phyloP scores from a whole-genome alignment of 2,329 filamentous ascomycete genomes.

The Pseudopyricularia cyperi region DNA sequence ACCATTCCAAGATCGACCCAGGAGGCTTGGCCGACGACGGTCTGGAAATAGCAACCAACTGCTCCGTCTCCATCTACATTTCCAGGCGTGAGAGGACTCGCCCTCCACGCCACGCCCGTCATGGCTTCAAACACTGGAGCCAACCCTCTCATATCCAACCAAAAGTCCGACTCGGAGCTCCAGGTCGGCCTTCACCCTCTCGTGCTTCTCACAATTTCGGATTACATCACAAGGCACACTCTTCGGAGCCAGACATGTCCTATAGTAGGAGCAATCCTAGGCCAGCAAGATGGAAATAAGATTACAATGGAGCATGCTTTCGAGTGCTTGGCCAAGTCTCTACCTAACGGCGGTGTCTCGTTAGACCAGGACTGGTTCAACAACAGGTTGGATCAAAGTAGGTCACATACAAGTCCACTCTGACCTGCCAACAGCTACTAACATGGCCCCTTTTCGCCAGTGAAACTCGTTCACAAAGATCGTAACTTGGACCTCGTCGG shows the following conservation, averaged over 20 bases:
- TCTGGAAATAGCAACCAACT: no score
- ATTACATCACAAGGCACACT: conserved; percentile 87
- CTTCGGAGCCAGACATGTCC: conserved; percentile 64
- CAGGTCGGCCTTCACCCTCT: conserved; percentile 82
- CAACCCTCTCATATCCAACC: conserved; percentile 51
- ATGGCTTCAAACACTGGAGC: conserved; percentile 8
- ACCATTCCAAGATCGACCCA: no score
- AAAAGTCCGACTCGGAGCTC: conserved; percentile 60
- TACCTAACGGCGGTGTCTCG: conserved; percentile 41
- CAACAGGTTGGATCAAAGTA: conserved; percentile 74
- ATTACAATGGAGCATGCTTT: conserved; percentile 91
- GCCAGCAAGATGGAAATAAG: conserved; percentile 80
- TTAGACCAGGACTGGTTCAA: conserved; percentile 63
- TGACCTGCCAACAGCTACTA: not conserved
- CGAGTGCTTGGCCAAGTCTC: conserved; percentile 51
- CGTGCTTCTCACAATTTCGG: conserved; percentile 89
- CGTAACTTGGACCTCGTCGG: conserved; percentile 78
- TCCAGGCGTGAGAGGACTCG: not conserved
- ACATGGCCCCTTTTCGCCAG: conserved; percentile 27
- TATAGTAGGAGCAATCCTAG: conserved; percentile 76
- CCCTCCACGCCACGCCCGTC: not conserved
- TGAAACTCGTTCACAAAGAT: conserved; percentile 78
- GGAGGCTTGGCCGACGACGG: no score
- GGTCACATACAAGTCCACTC: conserved; percentile 17
- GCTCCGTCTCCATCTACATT: no score